These are phyloP conservation scores for Ceratopteris richardii DNA, from an alignment of 75 land plant species.

Conservation along the genomic window DNA sequence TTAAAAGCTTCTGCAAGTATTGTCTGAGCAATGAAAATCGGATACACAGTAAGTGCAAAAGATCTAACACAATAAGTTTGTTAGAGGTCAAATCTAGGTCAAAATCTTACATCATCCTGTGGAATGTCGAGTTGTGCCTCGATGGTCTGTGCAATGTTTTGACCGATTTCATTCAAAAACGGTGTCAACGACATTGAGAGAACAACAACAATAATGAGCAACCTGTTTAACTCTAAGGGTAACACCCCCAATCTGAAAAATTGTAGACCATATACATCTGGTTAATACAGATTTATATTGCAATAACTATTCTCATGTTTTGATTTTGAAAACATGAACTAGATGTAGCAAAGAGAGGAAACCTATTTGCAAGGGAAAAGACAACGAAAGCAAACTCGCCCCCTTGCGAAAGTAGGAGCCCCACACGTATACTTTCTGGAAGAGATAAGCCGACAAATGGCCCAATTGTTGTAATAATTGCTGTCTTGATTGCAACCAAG, in stretches of 20 bases:
- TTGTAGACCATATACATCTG: neutral
- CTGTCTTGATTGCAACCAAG: conserved; percentile 78
- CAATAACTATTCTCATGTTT: neutral
- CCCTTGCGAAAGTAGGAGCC: conserved; percentile 93
- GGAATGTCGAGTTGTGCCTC: conserved; percentile 38
- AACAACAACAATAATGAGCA: conserved; percentile 94
- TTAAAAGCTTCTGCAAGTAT: conserved; percentile 34
- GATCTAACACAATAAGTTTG: no score
- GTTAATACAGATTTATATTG: neutral
- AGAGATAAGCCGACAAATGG: conserved; percentile 80
- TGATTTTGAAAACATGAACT: neutral
- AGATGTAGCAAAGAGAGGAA: neutral
- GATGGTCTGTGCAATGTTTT: conserved; percentile 64
- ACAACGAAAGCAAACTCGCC: conserved; percentile 98
- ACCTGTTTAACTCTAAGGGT: conserved; percentile 87
- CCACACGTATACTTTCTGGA: conserved; percentile 86
- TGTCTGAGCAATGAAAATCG: conserved; percentile 16
- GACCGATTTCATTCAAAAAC: conserved; percentile 83
- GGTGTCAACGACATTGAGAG: conserved; percentile 97
- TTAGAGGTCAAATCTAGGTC: no score
- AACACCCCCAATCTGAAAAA: conserved; percentile 83
- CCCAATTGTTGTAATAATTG: conserved; percentile 92
- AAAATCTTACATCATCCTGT: conserved; percentile 25
- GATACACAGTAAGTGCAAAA: no score
- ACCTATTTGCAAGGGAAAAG: conserved; percentile 95